These are phyloP conservation scores for Monosporascus ibericus DNA, from an alignment of 2,329 filamentous ascomycete genomes.

Conservation along the genomic window DNA sequence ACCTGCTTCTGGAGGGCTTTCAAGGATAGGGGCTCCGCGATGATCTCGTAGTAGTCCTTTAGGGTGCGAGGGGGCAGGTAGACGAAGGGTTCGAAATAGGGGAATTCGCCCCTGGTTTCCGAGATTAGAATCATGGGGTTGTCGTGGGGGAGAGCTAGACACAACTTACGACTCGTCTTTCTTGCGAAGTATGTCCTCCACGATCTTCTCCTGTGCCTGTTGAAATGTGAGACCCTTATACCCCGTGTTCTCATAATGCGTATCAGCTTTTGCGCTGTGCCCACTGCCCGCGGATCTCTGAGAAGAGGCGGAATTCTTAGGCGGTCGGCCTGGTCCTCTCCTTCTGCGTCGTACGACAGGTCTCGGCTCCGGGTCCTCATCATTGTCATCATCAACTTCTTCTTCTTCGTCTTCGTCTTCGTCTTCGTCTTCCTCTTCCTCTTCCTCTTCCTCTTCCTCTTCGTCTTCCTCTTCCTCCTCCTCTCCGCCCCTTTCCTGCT, in stretches of 20 bases:
- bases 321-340: constrained; percentile 27
- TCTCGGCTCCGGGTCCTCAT: constrained; percentile 13
- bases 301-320: constrained; percentile 27
- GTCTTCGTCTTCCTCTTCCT: constrained; percentile 10
- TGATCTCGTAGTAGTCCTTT: constrained; percentile 82
- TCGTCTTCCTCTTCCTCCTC: constrained; percentile 2
- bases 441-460: constrained; percentile 6
- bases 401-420: constrained; percentile 13
- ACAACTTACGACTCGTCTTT: constrained; percentile 56
- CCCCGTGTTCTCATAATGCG: constrained; percentile 48
- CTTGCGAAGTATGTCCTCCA: constrained; percentile 67
- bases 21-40: constrained; percentile 74
- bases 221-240: constrained; percentile 75
- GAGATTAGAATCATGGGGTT: constrained; percentile 8
- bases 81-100: constrained; percentile 67
- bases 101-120: constrained; percentile 57
- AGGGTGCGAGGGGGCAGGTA: constrained; percentile 69
- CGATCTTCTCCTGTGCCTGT: constrained; percentile 78
- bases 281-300: constrained; percentile 24
- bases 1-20: constrained; percentile 72
- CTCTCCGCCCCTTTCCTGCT: no score
- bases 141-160: background rate
- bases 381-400: constrained; percentile 5
- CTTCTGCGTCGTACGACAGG: constrained; percentile 8
- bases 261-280: constrained; percentile 38